Percentiles rank a stretch among this genome's conserved stretches.
Evolutionary conservation across 2,329 filamentous ascomycete species (phyloP).

Genomic region (Rutstroemia sp.): DNA sequence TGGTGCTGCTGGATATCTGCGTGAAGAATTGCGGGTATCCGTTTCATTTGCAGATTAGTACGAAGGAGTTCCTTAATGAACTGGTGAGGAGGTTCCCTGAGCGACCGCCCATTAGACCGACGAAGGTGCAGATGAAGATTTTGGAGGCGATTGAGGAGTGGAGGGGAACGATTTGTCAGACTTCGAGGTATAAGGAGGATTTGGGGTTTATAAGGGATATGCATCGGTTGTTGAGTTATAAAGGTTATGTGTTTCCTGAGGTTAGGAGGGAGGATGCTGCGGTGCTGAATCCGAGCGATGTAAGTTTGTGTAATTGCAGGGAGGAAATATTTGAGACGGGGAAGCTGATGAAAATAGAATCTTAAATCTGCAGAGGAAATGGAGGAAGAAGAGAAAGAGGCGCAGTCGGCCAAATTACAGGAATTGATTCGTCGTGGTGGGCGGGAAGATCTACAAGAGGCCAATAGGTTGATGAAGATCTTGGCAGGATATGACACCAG

Average conservation of each 20-base stretch:
- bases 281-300: slow-evolving; percentile 92
- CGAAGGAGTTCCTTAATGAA: slow-evolving; percentile 98
- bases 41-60: slow-evolving; percentile 96
- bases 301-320: slow-evolving; percentile 42
- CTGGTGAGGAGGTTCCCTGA: slow-evolving; percentile 94
- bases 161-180: slow-evolving; percentile 96
- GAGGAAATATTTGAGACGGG: neutral
- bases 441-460: slow-evolving; percentile 90
- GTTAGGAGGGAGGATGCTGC: slow-evolving; percentile 90
- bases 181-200: slow-evolving; percentile 94
- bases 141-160: slow-evolving; percentile 97
- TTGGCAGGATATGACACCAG: slow-evolving; percentile 97
- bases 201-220: slow-evolving; percentile 95
- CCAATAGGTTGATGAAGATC: slow-evolving; percentile 96
- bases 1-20: slow-evolving; percentile 93
- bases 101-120: slow-evolving; percentile 76
- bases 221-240: slow-evolving; percentile 92
- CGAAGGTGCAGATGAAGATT: slow-evolving; percentile 84
- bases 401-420: slow-evolving; percentile 96
- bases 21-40: slow-evolving; percentile 99
- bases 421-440: slow-evolving; percentile 89
- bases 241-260: slow-evolving; percentile 93
- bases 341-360: slow-evolving; percentile 51
- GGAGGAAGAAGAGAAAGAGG: slow-evolving; percentile 92
- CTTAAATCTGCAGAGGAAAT: slow-evolving; percentile 96